Percentiles rank a stretch among this genome's conserved stretches.
Conservation (phyloP, 2,329 filamentous ascomycete species). For the Aspergillus thermomutatus region DNA sequence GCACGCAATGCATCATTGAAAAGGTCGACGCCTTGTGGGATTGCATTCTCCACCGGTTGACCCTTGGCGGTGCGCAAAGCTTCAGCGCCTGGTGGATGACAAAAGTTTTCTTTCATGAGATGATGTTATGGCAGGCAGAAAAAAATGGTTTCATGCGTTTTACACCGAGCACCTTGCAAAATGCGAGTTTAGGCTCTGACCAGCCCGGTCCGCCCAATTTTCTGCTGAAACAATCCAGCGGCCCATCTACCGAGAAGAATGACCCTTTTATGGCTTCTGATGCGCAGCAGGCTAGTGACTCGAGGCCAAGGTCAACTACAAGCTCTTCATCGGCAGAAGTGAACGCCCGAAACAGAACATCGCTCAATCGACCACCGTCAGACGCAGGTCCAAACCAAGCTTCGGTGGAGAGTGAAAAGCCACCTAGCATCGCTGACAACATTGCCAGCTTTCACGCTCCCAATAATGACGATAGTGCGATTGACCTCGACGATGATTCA, state of each 20-base stretch:
- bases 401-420: slow-evolving; percentile 40
- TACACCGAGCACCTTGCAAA: slow-evolving; percentile 35
- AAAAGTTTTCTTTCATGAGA: slow-evolving; percentile 93
- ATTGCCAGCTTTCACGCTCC: slow-evolving; percentile 28
- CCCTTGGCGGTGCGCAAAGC: slow-evolving; percentile 43
- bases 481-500: slow-evolving; percentile 57
- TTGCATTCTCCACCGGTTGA: slow-evolving; percentile 42
- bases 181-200: slow-evolving; percentile 21
- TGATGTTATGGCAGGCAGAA: slow-evolving; percentile 85
- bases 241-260: slow-evolving; percentile 11
- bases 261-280: slow-evolving; percentile 18
- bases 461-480: slow-evolving; percentile 68
- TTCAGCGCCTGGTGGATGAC: slow-evolving; percentile 63
- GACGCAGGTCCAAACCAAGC: slow-evolving; percentile 20
- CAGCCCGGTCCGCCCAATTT: slow-evolving; percentile 19
- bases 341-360: slow-evolving; percentile 12
- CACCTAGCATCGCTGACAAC: slow-evolving; percentile 44
- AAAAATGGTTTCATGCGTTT: slow-evolving; percentile 80
- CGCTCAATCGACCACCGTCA: slow-evolving; percentile 12
- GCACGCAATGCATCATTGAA: slow-evolving; percentile 44
- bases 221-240: slow-evolving; percentile 19
- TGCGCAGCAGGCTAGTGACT: slow-evolving; percentile 7
- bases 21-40: slow-evolving; percentile 45
- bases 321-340: slow-evolving; percentile 16
- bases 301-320: slow-evolving; percentile 18